Conservation (phyloP, 257 asterid species). For the Gardenia jasminoides region DNA sequence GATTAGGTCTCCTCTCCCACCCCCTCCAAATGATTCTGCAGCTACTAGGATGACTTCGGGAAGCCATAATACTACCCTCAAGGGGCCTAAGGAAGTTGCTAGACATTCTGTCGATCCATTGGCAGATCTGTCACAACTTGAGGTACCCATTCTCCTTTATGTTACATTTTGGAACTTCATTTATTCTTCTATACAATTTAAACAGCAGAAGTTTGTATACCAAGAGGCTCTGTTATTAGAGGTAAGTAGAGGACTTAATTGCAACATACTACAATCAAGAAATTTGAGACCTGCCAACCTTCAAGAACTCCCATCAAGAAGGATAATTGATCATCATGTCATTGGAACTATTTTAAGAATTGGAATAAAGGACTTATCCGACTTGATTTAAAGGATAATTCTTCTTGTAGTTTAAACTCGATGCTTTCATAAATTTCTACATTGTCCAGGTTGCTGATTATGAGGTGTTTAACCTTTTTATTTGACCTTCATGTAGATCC, state of each 20-base stretch:
- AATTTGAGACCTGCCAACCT: not conserved
- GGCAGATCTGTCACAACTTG: conserved; percentile 79
- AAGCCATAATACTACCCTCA: conserved; percentile 27
- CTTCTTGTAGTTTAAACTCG: not conserved
- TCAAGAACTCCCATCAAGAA: not conserved
- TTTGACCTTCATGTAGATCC: not conserved
- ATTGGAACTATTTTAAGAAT: not conserved
- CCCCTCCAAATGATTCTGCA: conserved; percentile 84
- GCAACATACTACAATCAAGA: not conserved
- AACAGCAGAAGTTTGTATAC: not conserved
- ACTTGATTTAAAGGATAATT: not conserved
- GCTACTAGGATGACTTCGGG: conserved; percentile 46
- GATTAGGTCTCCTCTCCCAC: conserved; percentile 88
- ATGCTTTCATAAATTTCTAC: not conserved
- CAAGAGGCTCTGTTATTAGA: conserved; percentile 1
- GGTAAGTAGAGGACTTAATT: not conserved
- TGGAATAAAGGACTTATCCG: not conserved
- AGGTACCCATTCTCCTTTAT: conserved; percentile 42
- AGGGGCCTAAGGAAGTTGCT: conserved; percentile 47
- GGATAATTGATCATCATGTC: not conserved
- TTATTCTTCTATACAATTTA: not conserved
- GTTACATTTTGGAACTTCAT: not conserved
- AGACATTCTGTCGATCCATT: conserved; percentile 48
- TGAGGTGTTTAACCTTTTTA: not conserved
- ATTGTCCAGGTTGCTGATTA: not conserved